Evolutionary conservation across 257 asterid species (phyloP).

Genomic region (Plantago ovata): DNA sequence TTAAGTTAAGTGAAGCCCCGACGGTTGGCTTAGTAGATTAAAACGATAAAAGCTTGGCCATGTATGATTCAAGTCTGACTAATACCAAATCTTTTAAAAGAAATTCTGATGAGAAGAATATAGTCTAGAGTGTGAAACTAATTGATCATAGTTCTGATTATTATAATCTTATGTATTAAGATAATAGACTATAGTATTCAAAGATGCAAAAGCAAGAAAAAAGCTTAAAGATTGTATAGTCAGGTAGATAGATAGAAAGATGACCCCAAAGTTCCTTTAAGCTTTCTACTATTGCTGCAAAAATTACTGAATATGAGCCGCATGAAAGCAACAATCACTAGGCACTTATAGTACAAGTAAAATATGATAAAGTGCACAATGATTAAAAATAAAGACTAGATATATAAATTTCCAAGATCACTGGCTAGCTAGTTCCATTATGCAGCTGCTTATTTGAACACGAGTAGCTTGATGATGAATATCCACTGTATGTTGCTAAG

Average conservation of each 20-base stretch:
- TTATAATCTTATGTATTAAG: too few species aligned
- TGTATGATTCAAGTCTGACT: too few species aligned
- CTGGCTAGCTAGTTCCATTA: background rate
- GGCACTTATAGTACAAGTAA: background rate
- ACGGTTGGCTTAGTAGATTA: too few species aligned
- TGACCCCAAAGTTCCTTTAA: background rate
- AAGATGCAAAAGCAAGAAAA: slow-evolving; percentile 5
- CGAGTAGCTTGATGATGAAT: background rate
- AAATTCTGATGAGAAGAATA: too few species aligned
- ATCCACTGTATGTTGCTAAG: slow-evolving; percentile 22
- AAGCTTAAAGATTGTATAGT: too few species aligned
- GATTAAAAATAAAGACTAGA: background rate
- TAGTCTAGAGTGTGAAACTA: too few species aligned
- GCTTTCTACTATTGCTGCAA: background rate
- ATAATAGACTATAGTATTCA: background rate
- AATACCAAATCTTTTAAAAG: too few species aligned
- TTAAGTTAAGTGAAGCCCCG: too few species aligned
- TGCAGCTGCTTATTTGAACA: too few species aligned
- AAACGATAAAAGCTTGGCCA: too few species aligned
- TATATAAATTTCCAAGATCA: background rate
- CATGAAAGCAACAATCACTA: slow-evolving; percentile 1
- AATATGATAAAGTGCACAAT: background rate
- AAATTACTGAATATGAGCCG: background rate
- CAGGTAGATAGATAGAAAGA: background rate
- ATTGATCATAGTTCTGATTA: too few species aligned